Evolutionary conservation across 2,329 filamentous ascomycete species (phyloP), one percentile per base, ranked within the genome.

Genomic region (Fusarium sp.): DNA sequence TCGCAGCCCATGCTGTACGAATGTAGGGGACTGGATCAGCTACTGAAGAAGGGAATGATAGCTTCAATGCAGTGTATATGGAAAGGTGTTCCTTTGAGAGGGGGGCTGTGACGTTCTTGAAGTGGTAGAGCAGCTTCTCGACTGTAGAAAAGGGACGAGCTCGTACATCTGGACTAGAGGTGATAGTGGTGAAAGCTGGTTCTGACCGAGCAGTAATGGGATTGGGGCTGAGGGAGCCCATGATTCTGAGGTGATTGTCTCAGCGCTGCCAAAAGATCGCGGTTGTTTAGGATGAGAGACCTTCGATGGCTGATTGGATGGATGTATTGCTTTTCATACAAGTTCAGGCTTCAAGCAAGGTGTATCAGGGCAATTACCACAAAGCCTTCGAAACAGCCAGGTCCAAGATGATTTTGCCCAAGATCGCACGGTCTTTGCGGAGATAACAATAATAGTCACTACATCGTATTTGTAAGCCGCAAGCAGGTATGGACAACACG

Each of bases 61-160:
- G 10, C n/a, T 55, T 48, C 30, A 55, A 30, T 11, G 52, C 42
- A 14, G 52, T 13, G 52, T 55, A 55, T 7, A 55, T 55, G 18
- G 52, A 55, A 55, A 55, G 52, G 4, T 55, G 52, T 21, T 55
- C 52, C 30, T 55, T 55, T 39, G 9, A 10, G 5, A 55, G 25
- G 5, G 52, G 42, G 30, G 52, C 42, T 23, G 52, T 55, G 42
- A n/a, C 30, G 13, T n/a, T 55, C 30, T 55, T 55, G 42, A 55
- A 55, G 30, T 28, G 23, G 23, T 55, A 46, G 30, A 55, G 30
- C 13, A 55, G 42, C 23, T 48, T 48, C 42, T 55, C 52, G n/a
- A 55, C 52, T 46, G 42, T 55, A 14, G 52, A 55, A 7, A 55
- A 55, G 30, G 42, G 52, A 28, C 52, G 52, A 48, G 30, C 52